A percentile compares a stretch with the other conserved stretches of the same genome.
Evolutionary conservation across 345 rosid genomes (phyloP).

Genomic region (Arabis alpina): DNA sequence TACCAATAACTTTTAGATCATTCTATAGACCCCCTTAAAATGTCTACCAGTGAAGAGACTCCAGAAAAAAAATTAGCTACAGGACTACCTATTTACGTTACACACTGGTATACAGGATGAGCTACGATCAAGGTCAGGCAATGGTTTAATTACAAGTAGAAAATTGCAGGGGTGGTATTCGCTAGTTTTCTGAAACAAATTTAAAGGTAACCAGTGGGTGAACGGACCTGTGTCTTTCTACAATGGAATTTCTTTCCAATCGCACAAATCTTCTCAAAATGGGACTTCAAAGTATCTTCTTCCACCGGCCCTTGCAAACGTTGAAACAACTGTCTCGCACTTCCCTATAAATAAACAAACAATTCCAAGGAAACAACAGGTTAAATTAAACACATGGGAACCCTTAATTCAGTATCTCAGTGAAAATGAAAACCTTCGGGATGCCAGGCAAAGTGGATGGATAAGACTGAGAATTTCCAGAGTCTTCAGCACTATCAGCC

Average conservation of each 20-base stretch:
- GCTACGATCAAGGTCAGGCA: neutral
- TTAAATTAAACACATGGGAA: conserved; percentile 13
- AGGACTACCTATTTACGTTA: conserved; percentile 3
- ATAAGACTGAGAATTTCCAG: conserved; percentile 93
- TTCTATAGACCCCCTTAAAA: neutral
- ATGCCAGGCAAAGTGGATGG: conserved; percentile 98
- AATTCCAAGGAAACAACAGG: conserved; percentile 20
- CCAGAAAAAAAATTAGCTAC: neutral
- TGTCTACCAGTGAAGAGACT: neutral
- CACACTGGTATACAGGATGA: conserved; percentile 8
- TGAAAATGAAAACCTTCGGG: conserved; percentile 62
- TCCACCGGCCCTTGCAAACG: conserved; percentile 90
- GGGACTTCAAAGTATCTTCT: conserved; percentile 89
- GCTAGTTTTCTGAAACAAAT: conserved; percentile 17
- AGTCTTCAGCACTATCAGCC: conserved; percentile 97
- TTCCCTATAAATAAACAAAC: conserved; percentile 68
- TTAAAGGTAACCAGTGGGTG: conserved; percentile 12
- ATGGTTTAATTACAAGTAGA: conserved; percentile 2
- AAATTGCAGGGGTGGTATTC: neutral
- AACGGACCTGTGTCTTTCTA: conserved; percentile 68
- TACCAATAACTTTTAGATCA: neutral
- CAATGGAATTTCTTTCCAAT: conserved; percentile 72
- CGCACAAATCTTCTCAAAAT: conserved; percentile 80
- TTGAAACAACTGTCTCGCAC: conserved; percentile 97
- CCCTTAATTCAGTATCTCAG: conserved; percentile 5